Base-by-base conservation (phyloP, 495 filamentous ascomycete genomes). In the Tricharina praecox region DNA sequence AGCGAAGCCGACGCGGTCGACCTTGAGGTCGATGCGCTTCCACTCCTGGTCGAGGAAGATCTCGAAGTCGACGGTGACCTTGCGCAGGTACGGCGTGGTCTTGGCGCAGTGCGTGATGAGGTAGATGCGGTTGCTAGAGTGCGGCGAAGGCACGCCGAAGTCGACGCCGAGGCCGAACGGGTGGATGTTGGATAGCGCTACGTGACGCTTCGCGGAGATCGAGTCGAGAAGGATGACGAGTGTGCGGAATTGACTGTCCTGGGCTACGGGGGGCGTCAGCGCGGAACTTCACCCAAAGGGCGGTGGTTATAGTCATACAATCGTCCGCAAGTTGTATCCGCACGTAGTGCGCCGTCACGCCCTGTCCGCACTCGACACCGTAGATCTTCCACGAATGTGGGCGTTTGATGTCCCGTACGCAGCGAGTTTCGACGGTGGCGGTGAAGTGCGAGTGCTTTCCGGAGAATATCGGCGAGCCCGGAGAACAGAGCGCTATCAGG, bases 81-180 rank as follows among this genome's bases (percentile, higher is more conserved):
- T 52, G 2, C 55, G 56, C 2, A 59, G 55, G 26, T 42, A 55
- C 0, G 56, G 56, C 5, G 56, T 59, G 16, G 49, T 52, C 33
- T 59, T 59, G 2, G 56, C 56, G 45, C 56, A 59, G 19, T 59
- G 54, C 0, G 51, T 59, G 32, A 59, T 59, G 32, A 52, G 46
- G 52, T 55, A 59, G 35, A 58, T 53, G 1, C 51, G 55, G 23
- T 59, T 54, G 23, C 55, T 50, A 4, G 50, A 53, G 45, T 50
- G 48, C 4, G 44, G 23, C 4, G 21, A 9, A 4, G 45, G 45
- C 9, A 59, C 55, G 13, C 56, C 55, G 15, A 46, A 45, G 36
- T 59, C 56, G 10, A 59, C 50, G 2, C 56, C 56, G 16, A 59
- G 51, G 8, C 56, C 56, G 25, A 59, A 59, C 1, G 56, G 56